Conservation (phyloP, 1,284 basidiomycete genomes). For the Tetrapyrgos nigripes region DNA sequence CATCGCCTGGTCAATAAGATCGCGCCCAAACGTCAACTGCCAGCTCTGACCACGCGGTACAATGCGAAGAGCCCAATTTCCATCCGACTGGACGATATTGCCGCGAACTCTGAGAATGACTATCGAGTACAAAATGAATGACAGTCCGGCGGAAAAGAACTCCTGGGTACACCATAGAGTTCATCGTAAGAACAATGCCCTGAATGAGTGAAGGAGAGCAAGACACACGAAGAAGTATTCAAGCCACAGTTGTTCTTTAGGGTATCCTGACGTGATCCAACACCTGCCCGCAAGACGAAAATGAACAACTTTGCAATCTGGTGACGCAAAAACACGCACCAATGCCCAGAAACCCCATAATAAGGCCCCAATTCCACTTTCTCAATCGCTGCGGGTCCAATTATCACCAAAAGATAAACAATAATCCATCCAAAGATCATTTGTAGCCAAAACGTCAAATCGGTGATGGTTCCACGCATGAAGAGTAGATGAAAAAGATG, state of each 20-base stretch:
- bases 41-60: conserved; percentile 30
- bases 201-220: neutral
- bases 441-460: conserved; percentile 29
- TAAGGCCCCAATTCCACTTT: conserved; percentile 41
- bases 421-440: conserved; percentile 42
- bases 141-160: conserved; percentile 37
- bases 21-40: conserved; percentile 31
- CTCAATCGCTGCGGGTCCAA: conserved; percentile 45
- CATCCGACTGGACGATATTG: conserved; percentile 30
- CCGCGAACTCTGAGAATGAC: conserved; percentile 42
- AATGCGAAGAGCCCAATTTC: conserved; percentile 32
- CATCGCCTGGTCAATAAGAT: conserved; percentile 33
- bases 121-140: conserved; percentile 36
- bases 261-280: conserved; percentile 54
- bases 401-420: conserved; percentile 38
- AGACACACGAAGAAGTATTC: conserved; percentile 54
- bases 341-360: conserved; percentile 50
- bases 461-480: conserved; percentile 34
- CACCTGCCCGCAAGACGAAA: conserved; percentile 36
- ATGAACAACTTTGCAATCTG: too few species aligned
- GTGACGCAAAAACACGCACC: conserved; percentile 27
- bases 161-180: conserved; percentile 26
- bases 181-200: neutral
- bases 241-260: conserved; percentile 44
- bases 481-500: conserved; percentile 52